A percentile compares a stretch with the other conserved stretches of the same genome.
Evolutionary conservation across 768 basidiomycete genomes (phyloP).

Genomic region (Dictyophora rubrovolvata): DNA sequence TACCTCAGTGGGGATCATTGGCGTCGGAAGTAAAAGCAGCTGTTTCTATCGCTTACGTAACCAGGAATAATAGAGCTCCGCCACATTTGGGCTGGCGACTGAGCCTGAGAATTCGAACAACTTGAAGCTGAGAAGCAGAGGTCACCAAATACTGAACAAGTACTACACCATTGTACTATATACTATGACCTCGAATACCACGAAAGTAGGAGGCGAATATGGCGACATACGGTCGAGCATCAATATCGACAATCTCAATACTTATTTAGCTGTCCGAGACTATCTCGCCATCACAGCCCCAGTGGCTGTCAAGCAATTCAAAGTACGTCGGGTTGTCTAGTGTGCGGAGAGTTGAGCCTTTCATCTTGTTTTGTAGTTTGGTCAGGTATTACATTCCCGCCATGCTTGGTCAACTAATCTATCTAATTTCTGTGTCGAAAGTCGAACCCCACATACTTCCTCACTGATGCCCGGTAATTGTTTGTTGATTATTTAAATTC

Average conservation of each 20-base stretch:
- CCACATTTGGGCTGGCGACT: background rate
- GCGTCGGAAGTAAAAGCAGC: background rate
- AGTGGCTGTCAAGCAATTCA: conserved; percentile 84
- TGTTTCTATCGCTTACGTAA: background rate
- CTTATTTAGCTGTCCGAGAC: conserved; percentile 46
- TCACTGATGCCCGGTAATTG: conserved; percentile 64
- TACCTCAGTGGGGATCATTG: background rate
- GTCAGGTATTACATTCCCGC: conserved; percentile 55
- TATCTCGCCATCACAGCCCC: conserved; percentile 40
- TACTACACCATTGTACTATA: background rate
- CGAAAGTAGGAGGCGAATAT: conserved; percentile 63
- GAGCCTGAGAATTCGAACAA: background rate
- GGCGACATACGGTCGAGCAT: conserved; percentile 65
- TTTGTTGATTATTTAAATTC: no score
- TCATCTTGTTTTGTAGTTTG: conserved; percentile 45
- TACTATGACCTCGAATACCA: background rate
- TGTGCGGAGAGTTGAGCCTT: background rate
- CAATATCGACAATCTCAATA: conserved; percentile 51
- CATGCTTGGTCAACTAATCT: background rate
- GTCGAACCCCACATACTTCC: conserved; percentile 96
- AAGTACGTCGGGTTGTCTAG: conserved; percentile 37
- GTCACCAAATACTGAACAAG: no score
- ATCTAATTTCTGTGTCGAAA: conserved; percentile 21
- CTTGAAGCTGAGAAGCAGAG: background rate
- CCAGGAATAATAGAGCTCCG: background rate